Evolutionary conservation across 2,329 filamentous ascomycete genomes (phyloP).

Genomic region (Clarireedia monteithiana): DNA sequence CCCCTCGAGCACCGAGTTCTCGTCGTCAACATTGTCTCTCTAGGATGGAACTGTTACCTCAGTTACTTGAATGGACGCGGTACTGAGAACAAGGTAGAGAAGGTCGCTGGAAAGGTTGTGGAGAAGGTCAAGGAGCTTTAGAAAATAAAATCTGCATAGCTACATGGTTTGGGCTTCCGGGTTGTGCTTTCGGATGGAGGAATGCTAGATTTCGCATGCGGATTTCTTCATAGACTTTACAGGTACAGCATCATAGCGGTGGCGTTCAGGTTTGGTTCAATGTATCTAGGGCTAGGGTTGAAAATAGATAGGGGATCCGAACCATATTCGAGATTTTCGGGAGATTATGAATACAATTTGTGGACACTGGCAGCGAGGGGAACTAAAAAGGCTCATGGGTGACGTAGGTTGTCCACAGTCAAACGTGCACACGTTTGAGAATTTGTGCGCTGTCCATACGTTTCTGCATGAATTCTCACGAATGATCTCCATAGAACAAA

Average conservation of each 20-base stretch:
- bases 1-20: constrained; percentile 62
- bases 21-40: constrained; percentile 60
- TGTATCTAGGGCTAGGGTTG: not conserved
- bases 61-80: constrained; percentile 28
- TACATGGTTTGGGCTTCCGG: not conserved
- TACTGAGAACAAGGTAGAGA: not conserved
- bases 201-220: not conserved
- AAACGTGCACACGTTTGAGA: too few species aligned
- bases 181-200: not conserved
- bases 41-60: constrained; percentile 44
- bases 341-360: not conserved
- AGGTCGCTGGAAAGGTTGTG: not conserved
- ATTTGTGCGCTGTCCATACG: too few species aligned
- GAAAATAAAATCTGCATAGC: not conserved
- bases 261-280: constrained; percentile 13
- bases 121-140: constrained; percentile 9
- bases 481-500: too few species aligned
- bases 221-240: constrained; percentile 5
- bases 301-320: not conserved
- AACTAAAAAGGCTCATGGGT: not conserved
- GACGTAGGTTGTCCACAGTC: not conserved
- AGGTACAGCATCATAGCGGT: constrained; percentile 13
- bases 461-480: not conserved
- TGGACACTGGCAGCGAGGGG: too few species aligned
- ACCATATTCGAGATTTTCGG: not conserved